phyloP scores from a whole-genome alignment of 495 filamentous ascomycete genomes.

The Clavariopsis aquatica region DNA sequence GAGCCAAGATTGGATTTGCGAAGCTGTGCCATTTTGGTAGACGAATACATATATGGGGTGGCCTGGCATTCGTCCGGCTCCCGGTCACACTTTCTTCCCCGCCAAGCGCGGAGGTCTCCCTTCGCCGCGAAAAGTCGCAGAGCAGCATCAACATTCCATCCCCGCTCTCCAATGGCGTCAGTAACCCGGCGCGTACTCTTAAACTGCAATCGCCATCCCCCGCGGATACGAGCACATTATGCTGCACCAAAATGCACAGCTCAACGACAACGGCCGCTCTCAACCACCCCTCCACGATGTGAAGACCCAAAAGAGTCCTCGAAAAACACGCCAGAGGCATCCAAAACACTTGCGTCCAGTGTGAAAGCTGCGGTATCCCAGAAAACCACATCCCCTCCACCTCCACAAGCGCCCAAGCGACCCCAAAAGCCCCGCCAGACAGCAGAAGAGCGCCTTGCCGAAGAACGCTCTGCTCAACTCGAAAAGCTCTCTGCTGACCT shows the following conservation, averaged over 20 bases:
- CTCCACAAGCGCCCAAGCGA: not conserved
- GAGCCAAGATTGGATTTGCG: not conserved
- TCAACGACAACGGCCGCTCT: conserved; percentile 35
- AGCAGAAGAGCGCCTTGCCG: not conserved
- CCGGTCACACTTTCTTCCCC: not conserved
- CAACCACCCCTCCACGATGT: conserved; percentile 26
- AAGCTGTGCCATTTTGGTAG: too few relatives aligned
- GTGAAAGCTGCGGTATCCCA: not conserved
- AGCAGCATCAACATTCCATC: conserved; percentile 2
- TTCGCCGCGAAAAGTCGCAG: conserved; percentile 16
- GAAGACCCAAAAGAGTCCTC: not conserved
- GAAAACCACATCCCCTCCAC: not conserved
- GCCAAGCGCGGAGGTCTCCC: conserved; percentile 13
- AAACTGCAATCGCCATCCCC: conserved; percentile 33
- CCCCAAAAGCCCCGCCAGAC: not conserved
- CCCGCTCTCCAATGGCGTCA: conserved; percentile 45
- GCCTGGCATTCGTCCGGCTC: conserved; percentile 1
- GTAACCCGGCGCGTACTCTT: conserved; percentile 42
- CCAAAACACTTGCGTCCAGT: not conserved
- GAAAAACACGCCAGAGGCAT: not conserved
- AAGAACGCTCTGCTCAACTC: conserved; percentile 3
- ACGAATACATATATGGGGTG: too few relatives aligned
- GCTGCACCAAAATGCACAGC: conserved; percentile 5
- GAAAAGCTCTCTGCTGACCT: conserved; percentile 20
- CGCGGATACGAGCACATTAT: conserved; percentile 15